Conservation (phyloP, 2,329 filamentous ascomycete species). For the Thelonectria blattea region DNA sequence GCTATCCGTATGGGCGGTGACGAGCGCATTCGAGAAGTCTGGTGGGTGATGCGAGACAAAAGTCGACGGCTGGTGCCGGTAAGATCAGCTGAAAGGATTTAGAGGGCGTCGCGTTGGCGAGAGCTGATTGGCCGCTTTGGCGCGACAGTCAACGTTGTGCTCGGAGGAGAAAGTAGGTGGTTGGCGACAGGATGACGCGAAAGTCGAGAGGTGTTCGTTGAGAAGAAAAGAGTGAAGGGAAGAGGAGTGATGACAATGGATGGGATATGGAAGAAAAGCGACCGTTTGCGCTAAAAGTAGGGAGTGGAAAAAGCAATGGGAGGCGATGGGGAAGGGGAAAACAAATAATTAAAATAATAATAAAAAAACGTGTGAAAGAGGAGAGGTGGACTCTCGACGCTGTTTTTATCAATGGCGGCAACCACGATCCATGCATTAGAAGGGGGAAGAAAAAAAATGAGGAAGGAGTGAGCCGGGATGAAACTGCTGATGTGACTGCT, state of each 20-base stretch:
- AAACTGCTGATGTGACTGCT: too few species aligned
- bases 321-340: not conserved
- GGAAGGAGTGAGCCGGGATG: too few species aligned
- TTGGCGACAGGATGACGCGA: not conserved
- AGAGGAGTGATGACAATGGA: not conserved
- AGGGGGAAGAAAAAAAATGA: too few species aligned
- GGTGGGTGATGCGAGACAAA: slow-evolving; percentile 4
- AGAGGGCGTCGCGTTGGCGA: not conserved
- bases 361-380: not conserved
- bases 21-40: slow-evolving; percentile 24
- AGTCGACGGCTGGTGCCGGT: not conserved
- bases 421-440: not conserved
- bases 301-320: not conserved
- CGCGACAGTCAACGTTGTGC: not conserved
- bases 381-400: not conserved
- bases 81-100: not conserved
- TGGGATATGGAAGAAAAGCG: not conserved
- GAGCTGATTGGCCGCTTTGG: not conserved
- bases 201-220: not conserved
- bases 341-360: not conserved
- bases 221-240: not conserved
- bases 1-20: slow-evolving; percentile 16
- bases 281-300: not conserved
- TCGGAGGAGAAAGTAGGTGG: not conserved
- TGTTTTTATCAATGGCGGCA: not conserved